Base-by-base conservation (phyloP, 768 basidiomycete genomes). In the Nevesoporus exiguus region DNA sequence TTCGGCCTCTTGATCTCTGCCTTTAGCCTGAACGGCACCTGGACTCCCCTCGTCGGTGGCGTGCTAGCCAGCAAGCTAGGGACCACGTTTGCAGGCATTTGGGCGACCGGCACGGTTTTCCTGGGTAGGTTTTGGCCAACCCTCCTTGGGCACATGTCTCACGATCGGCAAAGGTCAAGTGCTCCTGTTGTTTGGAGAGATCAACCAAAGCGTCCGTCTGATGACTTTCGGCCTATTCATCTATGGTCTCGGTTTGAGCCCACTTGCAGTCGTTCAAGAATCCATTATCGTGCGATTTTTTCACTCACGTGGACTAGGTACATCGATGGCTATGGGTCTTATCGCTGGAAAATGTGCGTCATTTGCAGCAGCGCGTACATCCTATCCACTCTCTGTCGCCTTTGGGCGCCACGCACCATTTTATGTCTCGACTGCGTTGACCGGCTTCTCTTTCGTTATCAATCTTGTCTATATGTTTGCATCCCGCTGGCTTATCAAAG, bases 211-310 rank as follows among this genome's bases (percentile, higher is more conserved):
- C 62, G 76, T 91, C n/a, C 79, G 80, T 13, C 49, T 84, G 24
- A 90, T 91, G 87, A 78, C 83, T 3, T 62, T 86, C 21, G 91
- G 90, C 2, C 75, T 93, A 54, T 90, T 90, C 60, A 71, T 90
- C 40, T 92, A 88, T 62, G 91, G 90, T 7, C 73, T 92, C 3
- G 90, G 90, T 3, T 76, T 89, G 41, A 85, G 86, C 59, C 91
- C 91, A 0, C 74, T 93, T 7, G 83, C 89, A 1, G 90, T 93
- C 7, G 84, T 88, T 1, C 91, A 88, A 72, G 90, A 93, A 68
- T 86, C 86, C 7, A 90, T 91, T 58, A 88, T 93, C 48, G 86
- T 90, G 40, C 85, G 86, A 24, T 88, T 88, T 72, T 92, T 90
- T 75, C 81, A 80, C 57, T 80, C 83, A 0, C 86, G 84, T 65